These are phyloP conservation scores for Liriodendron chinense DNA, from an alignment of 164 flowering plant species.

Conservation along the genomic window DNA sequence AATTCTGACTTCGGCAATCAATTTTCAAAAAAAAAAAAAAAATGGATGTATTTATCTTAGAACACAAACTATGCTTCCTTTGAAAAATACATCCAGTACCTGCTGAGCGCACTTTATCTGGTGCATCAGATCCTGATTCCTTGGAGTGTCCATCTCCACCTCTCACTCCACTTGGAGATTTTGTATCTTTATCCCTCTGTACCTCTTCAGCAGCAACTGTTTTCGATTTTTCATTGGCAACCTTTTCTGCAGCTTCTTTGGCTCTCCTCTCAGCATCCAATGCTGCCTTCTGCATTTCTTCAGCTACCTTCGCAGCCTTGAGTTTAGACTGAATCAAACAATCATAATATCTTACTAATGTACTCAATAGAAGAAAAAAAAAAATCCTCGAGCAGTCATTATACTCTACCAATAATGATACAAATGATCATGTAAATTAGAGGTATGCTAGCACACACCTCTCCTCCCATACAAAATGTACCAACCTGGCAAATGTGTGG, in stretches of 20 bases:
- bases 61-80: background rate
- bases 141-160: conserved; percentile 7
- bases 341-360: background rate
- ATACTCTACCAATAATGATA: background rate
- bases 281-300: conserved; percentile 57
- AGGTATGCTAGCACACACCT: background rate
- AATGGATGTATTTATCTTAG: background rate
- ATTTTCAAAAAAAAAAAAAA: too few relatives aligned
- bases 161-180: conserved; percentile 18
- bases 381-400: background rate
- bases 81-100: conserved; percentile 27
- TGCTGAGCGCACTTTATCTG: conserved; percentile 21
- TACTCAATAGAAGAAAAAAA: background rate
- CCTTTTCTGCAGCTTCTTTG: conserved; percentile 62
- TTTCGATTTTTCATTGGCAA: conserved; percentile 29
- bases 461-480: background rate
- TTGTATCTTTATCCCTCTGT: conserved; percentile 14
- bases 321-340: conserved; percentile 43
- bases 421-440: background rate
- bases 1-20: too few relatives aligned
- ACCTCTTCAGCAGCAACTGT: conserved; percentile 1
- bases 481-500: background rate
- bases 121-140: conserved; percentile 2
- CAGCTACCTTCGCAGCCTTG: conserved; percentile 49
- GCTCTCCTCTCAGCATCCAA: conserved; percentile 65